Conservation (phyloP, 108 stramenopile genomes). For the Licmophora abbreviata region DNA sequence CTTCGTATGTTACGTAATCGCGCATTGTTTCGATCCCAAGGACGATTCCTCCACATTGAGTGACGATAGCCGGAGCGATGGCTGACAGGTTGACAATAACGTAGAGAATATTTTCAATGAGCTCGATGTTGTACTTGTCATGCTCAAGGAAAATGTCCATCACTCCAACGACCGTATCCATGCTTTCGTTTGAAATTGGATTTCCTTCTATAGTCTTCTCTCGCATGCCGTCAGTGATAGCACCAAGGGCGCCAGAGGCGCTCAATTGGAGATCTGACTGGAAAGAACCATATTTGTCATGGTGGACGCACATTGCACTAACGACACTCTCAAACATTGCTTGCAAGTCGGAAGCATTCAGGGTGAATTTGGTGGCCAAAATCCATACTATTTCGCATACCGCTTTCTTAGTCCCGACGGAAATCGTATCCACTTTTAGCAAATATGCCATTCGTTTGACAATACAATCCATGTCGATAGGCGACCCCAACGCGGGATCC, state of each 20-base stretch:
- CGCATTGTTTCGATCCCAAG: conserved; percentile 38
- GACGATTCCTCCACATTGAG: conserved; percentile 33
- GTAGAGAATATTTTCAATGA: conserved; percentile 20
- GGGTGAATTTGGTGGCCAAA: conserved; percentile 7
- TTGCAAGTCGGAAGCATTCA: not conserved
- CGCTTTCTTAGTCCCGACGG: conserved; percentile 2
- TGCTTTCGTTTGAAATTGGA: conserved; percentile 12
- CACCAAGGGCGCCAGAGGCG: conserved; percentile 19
- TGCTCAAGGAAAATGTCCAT: conserved; percentile 17
- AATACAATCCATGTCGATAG: not conserved
- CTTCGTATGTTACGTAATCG: conserved; percentile 14
- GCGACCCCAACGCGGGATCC: not conserved
- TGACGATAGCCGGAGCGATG: conserved; percentile 13
- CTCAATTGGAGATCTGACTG: conserved; percentile 8
- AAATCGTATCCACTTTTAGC: not conserved
- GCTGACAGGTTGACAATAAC: conserved; percentile 15
- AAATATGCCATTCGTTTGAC: conserved; percentile 1
- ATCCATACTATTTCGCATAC: conserved; percentile 28
- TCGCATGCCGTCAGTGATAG: conserved; percentile 12
- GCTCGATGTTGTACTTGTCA: conserved; percentile 8
- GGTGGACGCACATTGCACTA: conserved; percentile 7
- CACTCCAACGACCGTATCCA: conserved; percentile 24
- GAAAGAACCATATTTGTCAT: conserved; percentile 11
- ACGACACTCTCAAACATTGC: conserved; percentile 11
- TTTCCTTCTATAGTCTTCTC: conserved; percentile 8